Evolutionary conservation across 176 grass and related monocot species (phyloP), one percentile per base, ranked within the genome.

Genomic region (Aegilops tauschii): DNA sequence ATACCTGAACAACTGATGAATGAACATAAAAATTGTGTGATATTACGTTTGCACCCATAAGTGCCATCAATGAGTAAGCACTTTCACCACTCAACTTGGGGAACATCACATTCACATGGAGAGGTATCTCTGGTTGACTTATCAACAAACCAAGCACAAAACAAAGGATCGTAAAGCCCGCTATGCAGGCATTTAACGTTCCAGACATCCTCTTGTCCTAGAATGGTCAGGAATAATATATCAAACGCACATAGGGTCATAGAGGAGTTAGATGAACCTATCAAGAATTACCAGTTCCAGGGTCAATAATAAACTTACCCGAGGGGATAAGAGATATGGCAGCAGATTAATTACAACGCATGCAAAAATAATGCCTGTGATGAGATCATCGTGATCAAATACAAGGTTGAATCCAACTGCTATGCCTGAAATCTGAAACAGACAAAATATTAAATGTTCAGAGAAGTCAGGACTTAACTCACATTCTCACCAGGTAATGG

Each of bases 31-130:
- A 91, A 80, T 92, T 98, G 84, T 98, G 93, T 4, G 27, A 93
- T 90, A 98, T 95, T 84, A 98, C 5, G 81, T 98, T 98, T 68
- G 89, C 25, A 2, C 96, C 96, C 76, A 98, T 86, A 87, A 98
- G 89, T 34, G 91, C 93, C 93, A 95, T 98, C 56, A 98, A 50
- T 21, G 91, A 93, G 76, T 95, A 98, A 79, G 90, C 89, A 39
- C 73, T 95, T 87, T 98, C 96, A 52, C 89, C 93, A 83, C 89
- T 95, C 78, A 98, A 70, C 69, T 93, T 95, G 45, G 96, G 96
- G 40, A 93, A 95, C 80, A 95, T 89, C 34, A 90, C 85, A 92
- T 95, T 89, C 78, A 87, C 86, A 49, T 76, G 64, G 25, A 98
- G 76, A 61, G 90, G 88, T 77, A 89, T 93, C 79, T 95, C 68